Base-by-base conservation (phyloP, 2,329 filamentous ascomycete species). In the Ilyonectria robusta region DNA sequence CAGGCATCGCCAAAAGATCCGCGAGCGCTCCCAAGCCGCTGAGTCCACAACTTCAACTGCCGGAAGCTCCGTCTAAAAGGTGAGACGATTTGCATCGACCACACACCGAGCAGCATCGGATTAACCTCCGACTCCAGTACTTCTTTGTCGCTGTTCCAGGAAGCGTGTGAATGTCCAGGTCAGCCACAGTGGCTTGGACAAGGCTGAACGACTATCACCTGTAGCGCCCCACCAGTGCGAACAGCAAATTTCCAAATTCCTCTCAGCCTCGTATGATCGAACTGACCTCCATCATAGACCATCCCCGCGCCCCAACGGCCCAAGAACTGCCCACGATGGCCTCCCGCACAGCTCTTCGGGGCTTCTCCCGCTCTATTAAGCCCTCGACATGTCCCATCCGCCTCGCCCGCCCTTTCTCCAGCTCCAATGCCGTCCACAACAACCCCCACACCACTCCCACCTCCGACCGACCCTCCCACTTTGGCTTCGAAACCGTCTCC, bases 401-500 rank as follows among this genome's bases (percentile, higher is more conserved):
- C n/a, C 56, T 65, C 46, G 40, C 56, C 9, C 79, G 78, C 13
- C 60, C 75, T 26, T 78, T 81, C 62, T 78, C 68, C 66, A 76
- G 74, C 50, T 75, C 74, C 67, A 72, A 73, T 58, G 50, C 67
- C 54, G 74, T 75, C 56, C 67, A 65, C 70, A 72, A 77, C 66
- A 67, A 70, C 66, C 60, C 58, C 66, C 46, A 35, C 56, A 65
- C 67, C 55, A 76, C 73, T 44, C 68, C 79, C 42, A 77, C 78
- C 5, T 70, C 79, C 23, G 84, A 88, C 53, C 86, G 87, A 66
- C 91, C 91, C 69, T 97, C 95, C 56, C 94, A 97, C 83, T 98
- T 98, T 81, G 95, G 95, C 58, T 98, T 94, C 80, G 88, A 95
- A 82, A 95, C 93, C 47, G 87, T 98, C 46, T 89, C 92, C 17